Conservation (phyloP, 768 basidiomycete species). For the Russula abietina region DNA sequence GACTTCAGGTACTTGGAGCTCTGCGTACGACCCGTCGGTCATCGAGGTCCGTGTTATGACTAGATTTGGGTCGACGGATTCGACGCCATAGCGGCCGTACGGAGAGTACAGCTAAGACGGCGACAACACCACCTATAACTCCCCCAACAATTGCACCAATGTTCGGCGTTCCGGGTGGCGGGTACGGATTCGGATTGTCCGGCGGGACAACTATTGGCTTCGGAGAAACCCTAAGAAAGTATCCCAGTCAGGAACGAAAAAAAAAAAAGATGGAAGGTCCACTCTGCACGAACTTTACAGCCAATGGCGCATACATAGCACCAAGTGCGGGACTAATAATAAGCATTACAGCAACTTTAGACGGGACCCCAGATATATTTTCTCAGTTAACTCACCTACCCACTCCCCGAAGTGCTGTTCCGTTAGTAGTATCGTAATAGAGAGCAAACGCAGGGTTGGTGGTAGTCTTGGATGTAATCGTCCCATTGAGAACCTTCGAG, state of each 20-base stretch:
- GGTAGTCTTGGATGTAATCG: neutral
- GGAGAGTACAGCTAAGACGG: neutral
- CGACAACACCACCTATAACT: conserved; percentile 15
- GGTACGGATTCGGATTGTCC: too few relatives aligned
- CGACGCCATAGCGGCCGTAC: too few relatives aligned
- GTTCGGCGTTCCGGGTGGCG: neutral
- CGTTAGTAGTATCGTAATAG: neutral
- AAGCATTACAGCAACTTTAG: neutral
- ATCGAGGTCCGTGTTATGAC: too few relatives aligned
- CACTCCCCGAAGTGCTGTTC: neutral
- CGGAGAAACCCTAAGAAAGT: neutral
- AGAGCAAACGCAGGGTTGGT: conserved; percentile 6
- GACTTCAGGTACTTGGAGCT: too few relatives aligned
- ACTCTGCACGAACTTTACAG: conserved; percentile 21
- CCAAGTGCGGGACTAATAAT: conserved; percentile 27
- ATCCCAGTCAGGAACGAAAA: neutral
- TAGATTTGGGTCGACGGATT: too few relatives aligned
- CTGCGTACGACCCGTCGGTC: too few relatives aligned
- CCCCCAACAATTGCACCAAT: conserved; percentile 21
- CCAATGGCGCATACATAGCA: conserved; percentile 27
- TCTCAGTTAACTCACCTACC: conserved; percentile 10
- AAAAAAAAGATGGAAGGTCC: neutral
- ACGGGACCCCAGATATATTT: neutral
- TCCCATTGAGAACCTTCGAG: conserved; percentile 1
- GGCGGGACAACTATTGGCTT: neutral